Evolutionary conservation across 1,284 basidiomycete genomes (phyloP), one percentile per base, ranked within the genome.

Genomic region (Calocybe gambosa): DNA sequence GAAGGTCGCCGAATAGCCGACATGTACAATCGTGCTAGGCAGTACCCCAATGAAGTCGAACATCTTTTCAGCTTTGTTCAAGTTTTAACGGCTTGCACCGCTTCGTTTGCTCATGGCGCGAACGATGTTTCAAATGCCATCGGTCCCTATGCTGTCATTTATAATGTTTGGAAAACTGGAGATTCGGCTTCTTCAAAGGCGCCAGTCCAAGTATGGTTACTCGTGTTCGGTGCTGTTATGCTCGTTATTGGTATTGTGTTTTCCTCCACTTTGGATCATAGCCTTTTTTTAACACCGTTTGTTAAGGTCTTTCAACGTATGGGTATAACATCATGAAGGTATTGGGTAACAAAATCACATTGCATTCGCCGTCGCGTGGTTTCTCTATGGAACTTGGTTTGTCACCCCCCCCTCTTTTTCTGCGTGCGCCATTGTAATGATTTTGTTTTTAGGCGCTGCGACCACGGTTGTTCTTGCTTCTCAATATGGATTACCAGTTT

Each of bases 301-400:
- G n/a, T n/a, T n/a, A n/a, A 43, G 57, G 55, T 33, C 50, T 56
- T 35, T 54, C 54, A 10, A 59, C 58, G 1, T 55, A 58, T 31
- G 59, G 59, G 15, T 62, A 61, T 49, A 59, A 61, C 46, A 62
- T 62, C 50, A 61, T 62, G 62, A 46, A 51, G n/a, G 57, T 62
- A 29, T 58, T 63, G 19, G 62, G 60, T 44, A 63, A 61, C 50
- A 55, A 58, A 33, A 53, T 63, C 43, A 62, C 62, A 16, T 55
- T 63, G 13, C 57, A 58, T 49, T 62, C 60, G 0, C 60, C 60
- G 9, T 60, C 59, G 5, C 58, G 59, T 50, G 62, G 59, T 15
- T 63, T 60, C 50, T 57, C 55, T 15, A 62, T 61, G 62, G 62
- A 63, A 47, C 49, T 63, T 20, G 48, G 49, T 50, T 23, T 19